Percentiles rank a stretch among this genome's conserved stretches.
Conservation (phyloP, 1,284 basidiomycete genomes). For the Papiliotrema fonsecae region DNA sequence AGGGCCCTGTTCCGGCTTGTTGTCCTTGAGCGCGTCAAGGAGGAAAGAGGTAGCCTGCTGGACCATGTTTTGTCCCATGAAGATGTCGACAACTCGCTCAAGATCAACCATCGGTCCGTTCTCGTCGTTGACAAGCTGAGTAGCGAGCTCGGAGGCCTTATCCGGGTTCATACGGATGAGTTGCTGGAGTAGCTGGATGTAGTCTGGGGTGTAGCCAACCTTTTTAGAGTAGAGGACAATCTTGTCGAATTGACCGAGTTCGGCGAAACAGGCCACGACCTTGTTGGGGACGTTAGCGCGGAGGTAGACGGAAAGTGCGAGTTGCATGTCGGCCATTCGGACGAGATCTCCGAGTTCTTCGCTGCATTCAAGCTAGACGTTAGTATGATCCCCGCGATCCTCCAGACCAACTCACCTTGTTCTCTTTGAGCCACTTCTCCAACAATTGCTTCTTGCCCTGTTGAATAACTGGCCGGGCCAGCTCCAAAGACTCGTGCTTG, state of each 20-base stretch:
- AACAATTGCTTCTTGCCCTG: slow-evolving; percentile 96
- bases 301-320: slow-evolving; percentile 97
- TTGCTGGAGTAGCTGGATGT: slow-evolving; percentile 91
- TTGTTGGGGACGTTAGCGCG: slow-evolving; percentile 98
- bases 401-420: slow-evolving; percentile 61
- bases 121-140: slow-evolving; percentile 93
- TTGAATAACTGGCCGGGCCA: slow-evolving; percentile 90
- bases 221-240: slow-evolving; percentile 98
- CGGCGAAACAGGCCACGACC: slow-evolving; percentile 97
- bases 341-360: slow-evolving; percentile 99
- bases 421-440: slow-evolving; percentile 99
- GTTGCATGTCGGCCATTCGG: slow-evolving; percentile 83
- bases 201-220: slow-evolving; percentile 92
- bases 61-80: slow-evolving; percentile 99
- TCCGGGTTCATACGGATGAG: slow-evolving; percentile 95
- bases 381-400: neutral
- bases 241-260: slow-evolving; percentile 98
- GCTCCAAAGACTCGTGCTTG: slow-evolving; percentile 91
- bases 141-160: slow-evolving; percentile 96
- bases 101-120: slow-evolving; percentile 87
- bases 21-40: slow-evolving; percentile 98
- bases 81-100: slow-evolving; percentile 95
- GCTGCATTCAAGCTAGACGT: slow-evolving; percentile 82
- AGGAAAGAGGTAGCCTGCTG: slow-evolving; percentile 99
- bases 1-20: slow-evolving; percentile 94